Base-by-base conservation (phyloP, 2,329 filamentous ascomycete species). In the Zymoseptoria pseudotritici region DNA sequence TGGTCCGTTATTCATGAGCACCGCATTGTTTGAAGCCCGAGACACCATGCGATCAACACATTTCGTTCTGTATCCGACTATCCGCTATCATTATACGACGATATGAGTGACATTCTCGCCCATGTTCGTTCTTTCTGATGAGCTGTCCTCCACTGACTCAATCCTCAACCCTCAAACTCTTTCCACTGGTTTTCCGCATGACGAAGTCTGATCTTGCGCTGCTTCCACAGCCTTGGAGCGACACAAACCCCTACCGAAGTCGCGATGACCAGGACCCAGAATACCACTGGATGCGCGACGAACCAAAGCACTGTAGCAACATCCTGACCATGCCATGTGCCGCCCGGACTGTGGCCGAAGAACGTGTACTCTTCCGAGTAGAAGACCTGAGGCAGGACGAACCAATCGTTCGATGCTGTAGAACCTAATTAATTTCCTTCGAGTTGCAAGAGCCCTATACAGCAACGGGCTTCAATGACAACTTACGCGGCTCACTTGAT, bases 281-380 rank as follows among this genome's bases (percentile, higher is more conserved):
- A 24, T 19, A 61, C 13, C 21, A 31, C 60, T 3, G 60, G 61
- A 11, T 56, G 56, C 9, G 53, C 61, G 8, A 64, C 68, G 7
- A 71, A 57, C 70, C 70, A 72, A 26, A 72, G 56, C 4, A 72
- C 61, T 5, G 69, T 61, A 20, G 63, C 65, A 20, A 72, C 70
- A 53, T 72, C 70, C 6, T 57, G 54, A 4, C 66, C 70, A 55
- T 72, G 69, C 70, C 70, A 72, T 21, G 70, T 71, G 2, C 70
- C 69, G 17, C 70, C 70, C 10, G 69, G 70, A 13, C 60, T 66
- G 42, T 72, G 69, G 6, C 69, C 69, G 42, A 72, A 72, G 58
- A 72, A 71, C 2, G 67, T 72, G 20, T 64, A 68, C 21, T 68
- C 59, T 50, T 72, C 69, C 4, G 67, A 68, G 58, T 72, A 71